These are phyloP conservation scores for Madurella mycetomatis DNA, from an alignment of 2,329 filamentous ascomycete genomes.

Conservation along the genomic window DNA sequence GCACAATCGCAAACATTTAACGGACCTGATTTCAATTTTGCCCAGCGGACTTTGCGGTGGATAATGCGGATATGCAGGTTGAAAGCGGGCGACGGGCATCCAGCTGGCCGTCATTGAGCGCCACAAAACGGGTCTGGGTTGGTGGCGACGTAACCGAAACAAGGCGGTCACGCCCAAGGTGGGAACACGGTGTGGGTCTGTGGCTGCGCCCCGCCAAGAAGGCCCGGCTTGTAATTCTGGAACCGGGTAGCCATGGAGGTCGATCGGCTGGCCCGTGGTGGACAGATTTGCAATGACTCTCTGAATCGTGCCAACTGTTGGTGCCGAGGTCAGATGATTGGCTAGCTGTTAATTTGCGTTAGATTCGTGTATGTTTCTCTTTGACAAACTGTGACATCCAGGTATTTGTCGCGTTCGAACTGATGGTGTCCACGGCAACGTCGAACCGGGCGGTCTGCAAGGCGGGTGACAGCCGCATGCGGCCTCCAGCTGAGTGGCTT, in stretches of 20 bases:
- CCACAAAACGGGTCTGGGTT: too few species aligned
- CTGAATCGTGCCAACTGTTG: background rate
- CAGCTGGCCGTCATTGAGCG: too few species aligned
- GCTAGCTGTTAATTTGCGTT: background rate
- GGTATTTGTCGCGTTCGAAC: constrained; percentile 1
- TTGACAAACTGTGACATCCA: background rate
- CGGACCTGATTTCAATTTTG: too few species aligned
- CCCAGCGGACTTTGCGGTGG: too few species aligned
- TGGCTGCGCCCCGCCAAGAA: background rate
- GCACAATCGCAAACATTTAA: too few species aligned
- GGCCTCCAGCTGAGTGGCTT: constrained; percentile 6
- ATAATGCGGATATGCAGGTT: too few species aligned
- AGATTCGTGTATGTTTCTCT: background rate
- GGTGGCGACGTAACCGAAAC: background rate
- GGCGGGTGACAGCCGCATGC: constrained; percentile 1
- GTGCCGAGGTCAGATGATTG: background rate
- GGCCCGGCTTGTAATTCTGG: too few species aligned
- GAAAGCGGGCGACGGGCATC: too few species aligned
- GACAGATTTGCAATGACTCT: background rate
- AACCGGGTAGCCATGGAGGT: too few species aligned
- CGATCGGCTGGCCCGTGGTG: background rate
- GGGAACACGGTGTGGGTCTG: background rate
- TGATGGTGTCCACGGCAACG: background rate
- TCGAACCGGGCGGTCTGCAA: background rate
- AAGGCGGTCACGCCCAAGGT: background rate